Conservation (phyloP, 2,329 filamentous ascomycete genomes). For the Microdochium bolleyi region DNA sequence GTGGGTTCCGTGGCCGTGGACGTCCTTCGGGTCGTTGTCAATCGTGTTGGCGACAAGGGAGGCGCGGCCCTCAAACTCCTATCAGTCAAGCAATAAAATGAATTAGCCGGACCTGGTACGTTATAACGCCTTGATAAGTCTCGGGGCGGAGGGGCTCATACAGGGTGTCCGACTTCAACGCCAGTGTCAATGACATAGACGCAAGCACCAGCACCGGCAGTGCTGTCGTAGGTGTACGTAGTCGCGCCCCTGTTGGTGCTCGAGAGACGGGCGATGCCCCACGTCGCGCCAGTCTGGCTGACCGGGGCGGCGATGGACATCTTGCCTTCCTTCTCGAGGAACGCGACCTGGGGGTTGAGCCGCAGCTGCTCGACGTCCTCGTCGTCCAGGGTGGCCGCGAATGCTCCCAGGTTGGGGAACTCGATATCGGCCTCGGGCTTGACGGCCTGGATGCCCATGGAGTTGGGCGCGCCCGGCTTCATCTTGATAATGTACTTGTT, state of each 20-base stretch:
- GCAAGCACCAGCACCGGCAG: slow-evolving; percentile 20
- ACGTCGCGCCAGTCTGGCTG: slow-evolving; percentile 27
- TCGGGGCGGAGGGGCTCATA: neutral
- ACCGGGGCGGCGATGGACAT: slow-evolving; percentile 18
- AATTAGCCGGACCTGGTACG: too few species aligned
- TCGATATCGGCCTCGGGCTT: neutral
- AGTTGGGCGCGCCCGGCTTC: slow-evolving; percentile 16
- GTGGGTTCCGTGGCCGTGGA: slow-evolving; percentile 1
- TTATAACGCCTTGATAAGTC: too few species aligned
- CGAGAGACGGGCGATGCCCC: slow-evolving; percentile 31
- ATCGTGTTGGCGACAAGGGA: neutral
- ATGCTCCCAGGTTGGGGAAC: neutral
- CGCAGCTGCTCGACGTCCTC: neutral
- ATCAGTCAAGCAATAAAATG: too few species aligned
- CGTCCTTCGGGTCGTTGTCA: neutral
- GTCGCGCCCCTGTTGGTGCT: slow-evolving; percentile 18
- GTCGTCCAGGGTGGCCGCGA: neutral
- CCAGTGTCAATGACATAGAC: slow-evolving; percentile 30
- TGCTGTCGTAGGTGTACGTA: slow-evolving; percentile 26
- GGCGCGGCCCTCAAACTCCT: neutral
- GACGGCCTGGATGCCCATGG: neutral
- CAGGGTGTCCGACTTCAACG: slow-evolving; percentile 12
- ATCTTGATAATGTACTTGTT: slow-evolving; percentile 37
- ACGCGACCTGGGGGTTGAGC: neutral
- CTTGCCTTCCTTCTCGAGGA: neutral